These are phyloP conservation scores for Anaeromyces robustus DNA, from an alignment of 192 early-diverging fungal species.

Conservation along the genomic window DNA sequence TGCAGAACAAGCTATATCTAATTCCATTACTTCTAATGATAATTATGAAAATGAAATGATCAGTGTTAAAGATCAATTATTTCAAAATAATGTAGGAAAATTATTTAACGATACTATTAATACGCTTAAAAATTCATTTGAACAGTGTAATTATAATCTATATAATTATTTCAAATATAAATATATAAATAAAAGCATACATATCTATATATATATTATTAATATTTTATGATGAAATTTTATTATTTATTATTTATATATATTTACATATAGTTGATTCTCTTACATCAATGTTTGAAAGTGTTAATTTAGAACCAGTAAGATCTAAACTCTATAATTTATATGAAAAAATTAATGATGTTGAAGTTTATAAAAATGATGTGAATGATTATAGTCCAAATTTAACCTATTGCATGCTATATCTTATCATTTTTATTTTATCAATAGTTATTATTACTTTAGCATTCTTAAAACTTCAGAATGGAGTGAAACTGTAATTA, in stretches of 20 bases:
- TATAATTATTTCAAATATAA: too few species aligned
- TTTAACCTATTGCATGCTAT: not conserved
- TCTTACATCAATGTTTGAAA: not conserved
- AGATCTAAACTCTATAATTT: not conserved
- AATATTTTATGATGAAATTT: too few species aligned
- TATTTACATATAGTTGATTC: too few species aligned
- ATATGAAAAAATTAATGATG: not conserved
- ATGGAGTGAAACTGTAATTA: not conserved
- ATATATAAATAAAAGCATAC: too few species aligned
- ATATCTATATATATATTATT: too few species aligned
- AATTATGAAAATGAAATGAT: too few species aligned
- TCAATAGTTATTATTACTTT: not conserved
- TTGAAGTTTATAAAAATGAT: not conserved
- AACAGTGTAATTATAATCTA: not conserved
- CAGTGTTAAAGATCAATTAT: not conserved
- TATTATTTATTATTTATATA: too few species aligned
- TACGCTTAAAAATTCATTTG: not conserved
- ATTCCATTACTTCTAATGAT: too few species aligned
- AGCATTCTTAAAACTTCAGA: not conserved
- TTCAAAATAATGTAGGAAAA: not conserved
- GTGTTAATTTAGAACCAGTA: not conserved
- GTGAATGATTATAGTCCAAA: not conserved
- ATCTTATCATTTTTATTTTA: not conserved
- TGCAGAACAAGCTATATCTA: too few species aligned
- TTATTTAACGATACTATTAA: not conserved